Conservation (phyloP, 257 asterid species). For the Echium plantagineum region DNA sequence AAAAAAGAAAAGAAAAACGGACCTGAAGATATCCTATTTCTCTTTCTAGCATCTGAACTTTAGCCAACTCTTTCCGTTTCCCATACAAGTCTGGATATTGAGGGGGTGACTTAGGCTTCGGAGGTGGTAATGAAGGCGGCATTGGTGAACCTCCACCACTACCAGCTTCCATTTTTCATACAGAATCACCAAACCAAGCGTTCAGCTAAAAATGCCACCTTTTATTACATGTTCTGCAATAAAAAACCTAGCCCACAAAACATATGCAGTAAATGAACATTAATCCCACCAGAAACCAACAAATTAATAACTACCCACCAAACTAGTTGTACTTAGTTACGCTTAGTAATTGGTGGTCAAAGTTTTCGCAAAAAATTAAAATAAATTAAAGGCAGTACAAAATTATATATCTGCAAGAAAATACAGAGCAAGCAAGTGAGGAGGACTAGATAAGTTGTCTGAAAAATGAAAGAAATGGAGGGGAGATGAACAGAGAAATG, state of each 20-base stretch:
- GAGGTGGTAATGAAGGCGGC: constrained; percentile 65
- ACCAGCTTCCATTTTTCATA: constrained; percentile 25
- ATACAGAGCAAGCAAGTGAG: too few species aligned
- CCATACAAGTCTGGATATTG: constrained; percentile 86
- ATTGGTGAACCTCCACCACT: constrained; percentile 23
- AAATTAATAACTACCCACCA: not conserved
- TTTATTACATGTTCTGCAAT: not conserved
- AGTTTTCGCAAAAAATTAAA: too few species aligned
- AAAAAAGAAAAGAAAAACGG: constrained; percentile 3
- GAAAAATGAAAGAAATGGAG: constrained; percentile 8
- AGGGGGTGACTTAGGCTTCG: constrained; percentile 86
- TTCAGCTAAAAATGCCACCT: not conserved
- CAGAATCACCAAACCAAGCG: constrained; percentile 3
- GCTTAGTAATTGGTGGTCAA: too few species aligned
- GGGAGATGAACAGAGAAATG: constrained; percentile 9
- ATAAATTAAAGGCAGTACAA: too few species aligned
- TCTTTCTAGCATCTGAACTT: constrained; percentile 71
- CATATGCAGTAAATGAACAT: not conserved
- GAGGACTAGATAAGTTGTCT: constrained; percentile 2
- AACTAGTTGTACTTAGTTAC: not conserved
- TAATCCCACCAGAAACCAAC: not conserved
- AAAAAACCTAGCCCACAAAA: constrained; percentile 4
- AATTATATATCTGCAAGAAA: too few species aligned
- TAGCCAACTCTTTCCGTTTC: constrained; percentile 61
- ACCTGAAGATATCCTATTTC: constrained; percentile 83